These are phyloP conservation scores for Camellia granthamiana DNA, from an alignment of 148 eudicot species.

Conservation along the genomic window DNA sequence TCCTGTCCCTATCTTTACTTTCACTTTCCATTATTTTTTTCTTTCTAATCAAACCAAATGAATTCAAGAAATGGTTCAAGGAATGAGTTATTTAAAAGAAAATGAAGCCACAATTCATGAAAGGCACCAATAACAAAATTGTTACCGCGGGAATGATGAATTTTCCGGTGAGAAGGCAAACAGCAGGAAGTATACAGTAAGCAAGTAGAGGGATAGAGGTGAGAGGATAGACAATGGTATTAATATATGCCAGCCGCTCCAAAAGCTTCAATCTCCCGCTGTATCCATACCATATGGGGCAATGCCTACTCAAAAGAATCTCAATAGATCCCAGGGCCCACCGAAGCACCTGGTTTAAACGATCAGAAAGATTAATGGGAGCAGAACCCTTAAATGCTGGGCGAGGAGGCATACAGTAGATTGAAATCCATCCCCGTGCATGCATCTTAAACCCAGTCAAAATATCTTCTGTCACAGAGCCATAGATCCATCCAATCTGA, in stretches of 20 bases:
- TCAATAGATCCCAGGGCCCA: conserved; percentile 84
- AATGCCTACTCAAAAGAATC: conserved; percentile 74
- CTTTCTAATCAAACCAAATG: no score
- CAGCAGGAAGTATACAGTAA: conserved; percentile 70
- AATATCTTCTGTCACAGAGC: conserved; percentile 82
- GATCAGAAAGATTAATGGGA: conserved; percentile 79
- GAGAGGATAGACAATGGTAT: conserved; percentile 67
- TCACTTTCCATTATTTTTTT: no score
- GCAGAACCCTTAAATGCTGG: conserved; percentile 86
- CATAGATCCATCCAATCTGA: conserved; percentile 88
- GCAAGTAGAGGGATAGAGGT: conserved; percentile 64
- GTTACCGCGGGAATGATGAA: conserved; percentile 76
- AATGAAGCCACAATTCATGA: neutral
- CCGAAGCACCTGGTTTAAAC: conserved; percentile 71
- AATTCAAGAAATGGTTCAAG: neutral
- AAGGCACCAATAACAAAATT: neutral
- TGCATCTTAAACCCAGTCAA: conserved; percentile 84
- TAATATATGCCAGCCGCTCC: conserved; percentile 68
- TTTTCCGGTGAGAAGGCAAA: conserved; percentile 71
- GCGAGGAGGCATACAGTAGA: conserved; percentile 69
- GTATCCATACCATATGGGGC: conserved; percentile 79
- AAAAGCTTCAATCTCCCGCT: conserved; percentile 55
- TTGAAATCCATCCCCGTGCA: conserved; percentile 73
- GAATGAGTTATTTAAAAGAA: neutral
- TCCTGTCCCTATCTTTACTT: no score